Conservation (phyloP, 228 moss, liverwort and hornwort genomes). For the Sphagnum fallax region DNA sequence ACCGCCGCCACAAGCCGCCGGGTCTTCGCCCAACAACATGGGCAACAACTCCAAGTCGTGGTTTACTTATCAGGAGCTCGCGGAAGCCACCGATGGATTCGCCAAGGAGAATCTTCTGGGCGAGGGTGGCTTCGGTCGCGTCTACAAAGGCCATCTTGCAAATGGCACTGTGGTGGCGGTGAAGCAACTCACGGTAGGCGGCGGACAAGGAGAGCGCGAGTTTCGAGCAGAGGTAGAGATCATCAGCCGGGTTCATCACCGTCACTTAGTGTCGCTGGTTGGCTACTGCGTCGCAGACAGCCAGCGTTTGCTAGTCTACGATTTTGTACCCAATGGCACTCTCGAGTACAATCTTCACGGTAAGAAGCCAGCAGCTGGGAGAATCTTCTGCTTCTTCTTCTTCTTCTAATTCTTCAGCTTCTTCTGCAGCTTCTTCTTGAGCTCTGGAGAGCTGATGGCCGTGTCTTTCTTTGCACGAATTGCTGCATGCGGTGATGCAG, state of each 20-base stretch:
- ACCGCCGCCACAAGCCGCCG: constrained; percentile 6
- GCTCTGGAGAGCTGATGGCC: too few species aligned
- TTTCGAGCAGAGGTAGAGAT: constrained; percentile 82
- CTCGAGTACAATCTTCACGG: constrained; percentile 31
- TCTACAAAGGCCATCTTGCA: constrained; percentile 54
- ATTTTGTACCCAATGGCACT: constrained; percentile 77
- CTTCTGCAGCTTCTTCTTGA: too few species aligned
- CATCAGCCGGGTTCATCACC: constrained; percentile 77
- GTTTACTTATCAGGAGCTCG: constrained; percentile 62
- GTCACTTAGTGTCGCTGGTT: constrained; percentile 72
- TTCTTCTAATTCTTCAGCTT: too few species aligned
- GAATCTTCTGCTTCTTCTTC: too few species aligned
- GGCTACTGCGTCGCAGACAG: constrained; percentile 71
- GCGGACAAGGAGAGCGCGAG: constrained; percentile 70
- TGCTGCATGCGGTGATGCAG: too few species aligned
- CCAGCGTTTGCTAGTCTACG: constrained; percentile 70
- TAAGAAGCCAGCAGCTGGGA: constrained; percentile 3
- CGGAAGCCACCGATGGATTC: constrained; percentile 58
- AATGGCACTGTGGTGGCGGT: constrained; percentile 64
- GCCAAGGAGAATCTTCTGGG: constrained; percentile 41
- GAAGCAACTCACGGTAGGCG: constrained; percentile 74
- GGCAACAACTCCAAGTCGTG: constrained; percentile 61
- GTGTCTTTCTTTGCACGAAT: too few species aligned
- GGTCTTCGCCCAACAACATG: constrained; percentile 31
- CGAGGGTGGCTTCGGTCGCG: constrained; percentile 65